These are phyloP conservation scores for Tylopilus microsporus DNA, from an alignment of 1,284 basidiomycete species.

Conservation along the genomic window DNA sequence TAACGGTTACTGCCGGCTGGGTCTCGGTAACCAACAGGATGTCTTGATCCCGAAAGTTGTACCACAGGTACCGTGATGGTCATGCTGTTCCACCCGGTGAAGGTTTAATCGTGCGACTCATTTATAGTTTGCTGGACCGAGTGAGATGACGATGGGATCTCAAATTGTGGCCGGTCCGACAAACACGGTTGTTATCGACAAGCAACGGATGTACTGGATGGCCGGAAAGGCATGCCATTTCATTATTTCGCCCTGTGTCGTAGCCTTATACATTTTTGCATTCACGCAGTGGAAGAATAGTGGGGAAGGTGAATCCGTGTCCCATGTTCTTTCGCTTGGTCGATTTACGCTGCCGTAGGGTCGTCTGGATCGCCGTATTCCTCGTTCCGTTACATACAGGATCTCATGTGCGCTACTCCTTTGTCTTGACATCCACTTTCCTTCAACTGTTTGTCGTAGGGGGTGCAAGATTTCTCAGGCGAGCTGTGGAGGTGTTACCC, in stretches of 20 bases:
- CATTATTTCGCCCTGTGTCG: not conserved
- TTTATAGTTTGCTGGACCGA: constrained; percentile 66
- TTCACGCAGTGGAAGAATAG: constrained; percentile 78
- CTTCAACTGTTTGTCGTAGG: constrained; percentile 35
- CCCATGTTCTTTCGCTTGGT: not conserved
- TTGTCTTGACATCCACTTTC: not conserved
- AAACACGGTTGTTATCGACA: constrained; percentile 80
- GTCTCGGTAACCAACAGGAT: constrained; percentile 82
- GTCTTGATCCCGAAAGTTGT: constrained; percentile 70
- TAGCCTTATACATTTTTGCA: constrained; percentile 15
- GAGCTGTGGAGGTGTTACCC: constrained; percentile 83
- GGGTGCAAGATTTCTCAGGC: constrained; percentile 67
- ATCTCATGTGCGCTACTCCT: constrained; percentile 56
- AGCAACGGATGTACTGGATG: constrained; percentile 79
- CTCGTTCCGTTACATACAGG: constrained; percentile 74
- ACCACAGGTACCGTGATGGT: constrained; percentile 50
- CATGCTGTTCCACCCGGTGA: not conserved
- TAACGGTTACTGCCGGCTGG: constrained; percentile 76
- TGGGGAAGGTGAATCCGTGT: constrained; percentile 64
- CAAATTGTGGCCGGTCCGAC: constrained; percentile 77
- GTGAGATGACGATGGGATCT: constrained; percentile 58
- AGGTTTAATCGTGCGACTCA: not conserved
- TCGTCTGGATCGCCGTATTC: constrained; percentile 80
- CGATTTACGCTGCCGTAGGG: constrained; percentile 37
- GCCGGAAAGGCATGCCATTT: constrained; percentile 61